These are phyloP conservation scores for Leishmania mexicana DNA, from an alignment of 208 protist species.

Conservation along the genomic window DNA sequence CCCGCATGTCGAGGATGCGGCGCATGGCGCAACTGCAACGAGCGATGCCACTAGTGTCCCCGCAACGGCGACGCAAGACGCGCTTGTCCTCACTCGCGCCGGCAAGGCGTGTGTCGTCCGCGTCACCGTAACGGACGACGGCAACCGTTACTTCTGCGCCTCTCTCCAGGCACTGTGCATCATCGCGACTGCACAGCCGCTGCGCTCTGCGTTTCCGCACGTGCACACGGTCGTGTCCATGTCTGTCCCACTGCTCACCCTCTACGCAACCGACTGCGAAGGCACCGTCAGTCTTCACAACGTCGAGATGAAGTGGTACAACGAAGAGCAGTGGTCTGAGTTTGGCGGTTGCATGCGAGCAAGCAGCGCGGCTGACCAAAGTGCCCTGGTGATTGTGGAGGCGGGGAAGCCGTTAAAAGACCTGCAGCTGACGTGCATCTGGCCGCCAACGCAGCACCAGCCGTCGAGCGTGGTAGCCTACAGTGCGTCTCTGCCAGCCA, in stretches of 20 bases:
- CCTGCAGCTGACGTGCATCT: conserved; percentile 40
- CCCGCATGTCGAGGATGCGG: background rate
- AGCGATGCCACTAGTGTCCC: background rate
- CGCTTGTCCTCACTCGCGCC: conserved; percentile 41
- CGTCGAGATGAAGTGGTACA: conserved; percentile 73
- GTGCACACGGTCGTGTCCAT: conserved; percentile 38
- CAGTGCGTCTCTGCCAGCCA: conserved; percentile 44
- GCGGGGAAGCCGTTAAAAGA: conserved; percentile 57
- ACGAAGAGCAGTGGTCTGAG: conserved; percentile 30
- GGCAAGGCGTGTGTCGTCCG: conserved; percentile 30
- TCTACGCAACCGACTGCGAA: conserved; percentile 62
- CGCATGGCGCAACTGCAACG: background rate
- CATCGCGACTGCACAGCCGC: conserved; percentile 27
- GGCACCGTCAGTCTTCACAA: conserved; percentile 76
- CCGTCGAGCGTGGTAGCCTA: conserved; percentile 49
- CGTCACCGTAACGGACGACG: conserved; percentile 30
- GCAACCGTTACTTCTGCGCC: conserved; percentile 19
- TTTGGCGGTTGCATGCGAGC: conserved; percentile 37
- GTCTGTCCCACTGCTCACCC: conserved; percentile 47
- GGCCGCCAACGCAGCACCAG: conserved; percentile 20
- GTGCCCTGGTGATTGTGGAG: conserved; percentile 51
- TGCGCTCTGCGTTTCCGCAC: conserved; percentile 33
- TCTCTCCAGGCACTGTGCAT: conserved; percentile 31
- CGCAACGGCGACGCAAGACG: conserved; percentile 22
- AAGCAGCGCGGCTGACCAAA: conserved; percentile 47